These are phyloP conservation scores for Gossypium raimondii DNA, from an alignment of 345 rosid species.

Conservation along the genomic window DNA sequence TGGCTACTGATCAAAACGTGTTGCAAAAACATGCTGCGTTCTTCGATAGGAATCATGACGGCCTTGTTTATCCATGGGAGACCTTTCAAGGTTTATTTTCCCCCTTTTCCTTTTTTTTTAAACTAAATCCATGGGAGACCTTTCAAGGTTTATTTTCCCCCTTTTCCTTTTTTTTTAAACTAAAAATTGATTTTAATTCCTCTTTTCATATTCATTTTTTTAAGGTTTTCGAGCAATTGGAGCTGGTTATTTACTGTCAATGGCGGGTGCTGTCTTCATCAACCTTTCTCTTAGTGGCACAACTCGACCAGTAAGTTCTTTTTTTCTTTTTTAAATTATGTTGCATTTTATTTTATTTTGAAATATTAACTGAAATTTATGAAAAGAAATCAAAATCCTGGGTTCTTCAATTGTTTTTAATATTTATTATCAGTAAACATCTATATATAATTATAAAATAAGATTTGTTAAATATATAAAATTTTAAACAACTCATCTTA, in stretches of 20 bases:
- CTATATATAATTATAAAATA: no score
- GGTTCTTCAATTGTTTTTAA: neutral
- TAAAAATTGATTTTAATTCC: neutral
- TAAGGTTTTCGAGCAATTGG: slow-evolving; percentile 61
- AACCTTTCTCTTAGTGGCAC: slow-evolving; percentile 42
- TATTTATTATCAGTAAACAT: no score
- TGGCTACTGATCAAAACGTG: slow-evolving; percentile 29
- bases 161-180: neutral
- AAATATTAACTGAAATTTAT: no score
- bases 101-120: no score
- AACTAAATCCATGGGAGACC: slow-evolving; percentile 85
- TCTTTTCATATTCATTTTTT: neutral
- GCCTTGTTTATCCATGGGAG: slow-evolving; percentile 73
- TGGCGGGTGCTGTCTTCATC: slow-evolving; percentile 32
- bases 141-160: slow-evolving; percentile 37
- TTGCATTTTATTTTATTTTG: no score
- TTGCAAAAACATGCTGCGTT: slow-evolving; percentile 77
- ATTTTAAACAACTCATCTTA: no score
- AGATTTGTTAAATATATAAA: no score
- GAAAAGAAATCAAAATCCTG: neutral
- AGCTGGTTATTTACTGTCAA: slow-evolving; percentile 33
- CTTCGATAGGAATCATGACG: slow-evolving; percentile 77
- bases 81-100: slow-evolving; percentile 72
- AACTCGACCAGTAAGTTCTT: slow-evolving; percentile 49
- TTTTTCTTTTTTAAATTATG: neutral